These are phyloP conservation scores for Flaveria linearis DNA, from an alignment of 129 eudicot species.

Conservation along the genomic window DNA sequence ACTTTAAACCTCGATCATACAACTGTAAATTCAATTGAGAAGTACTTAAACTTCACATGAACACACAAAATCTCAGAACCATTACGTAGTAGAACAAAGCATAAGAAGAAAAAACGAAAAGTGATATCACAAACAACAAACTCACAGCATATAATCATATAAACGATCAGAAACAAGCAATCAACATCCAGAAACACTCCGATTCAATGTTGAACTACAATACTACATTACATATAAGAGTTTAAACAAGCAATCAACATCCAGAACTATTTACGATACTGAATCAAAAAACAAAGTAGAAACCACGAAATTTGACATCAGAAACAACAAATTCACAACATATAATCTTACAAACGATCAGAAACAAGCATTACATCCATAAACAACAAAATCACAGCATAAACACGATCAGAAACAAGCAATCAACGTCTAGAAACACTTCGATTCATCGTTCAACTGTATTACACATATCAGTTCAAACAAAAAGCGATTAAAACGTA, in stretches of 20 bases:
- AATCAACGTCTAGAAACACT: conserved; percentile 6
- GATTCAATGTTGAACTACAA: too few relatives aligned
- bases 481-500: neutral
- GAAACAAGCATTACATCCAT: neutral
- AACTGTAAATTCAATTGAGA: conserved; percentile 2
- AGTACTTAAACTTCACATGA: neutral
- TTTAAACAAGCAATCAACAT: too few relatives aligned
- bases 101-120: too few relatives aligned
- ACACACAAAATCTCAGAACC: too few relatives aligned
- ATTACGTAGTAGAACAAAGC: too few relatives aligned
- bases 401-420: neutral
- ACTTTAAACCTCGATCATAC: neutral
- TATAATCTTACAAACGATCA: neutral
- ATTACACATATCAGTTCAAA: neutral
- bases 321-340: conserved; percentile 6
- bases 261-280: too few relatives aligned
- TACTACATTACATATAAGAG: too few relatives aligned
- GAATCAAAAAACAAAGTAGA: too few relatives aligned
- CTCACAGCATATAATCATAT: neutral
- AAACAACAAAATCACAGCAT: neutral
- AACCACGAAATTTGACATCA: neutral
- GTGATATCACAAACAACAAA: conserved; percentile 3
- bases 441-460: neutral
- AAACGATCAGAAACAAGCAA: neutral
- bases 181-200: neutral